Evolutionary conservation across 495 filamentous ascomycete genomes (phyloP).

Genomic region (Talaromyces wortmannii): DNA sequence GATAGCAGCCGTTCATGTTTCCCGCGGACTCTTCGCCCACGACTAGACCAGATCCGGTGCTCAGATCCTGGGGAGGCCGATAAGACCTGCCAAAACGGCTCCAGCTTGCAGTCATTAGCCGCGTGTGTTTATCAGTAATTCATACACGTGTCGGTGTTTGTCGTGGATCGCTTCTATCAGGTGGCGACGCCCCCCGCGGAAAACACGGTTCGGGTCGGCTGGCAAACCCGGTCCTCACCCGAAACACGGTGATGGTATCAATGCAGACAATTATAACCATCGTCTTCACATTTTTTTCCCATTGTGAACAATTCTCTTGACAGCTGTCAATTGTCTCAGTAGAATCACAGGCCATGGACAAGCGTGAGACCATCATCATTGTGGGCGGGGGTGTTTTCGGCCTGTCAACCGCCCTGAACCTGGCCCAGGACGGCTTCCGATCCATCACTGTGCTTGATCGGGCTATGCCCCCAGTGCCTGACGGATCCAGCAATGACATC

Average conservation of each 20-base stretch:
- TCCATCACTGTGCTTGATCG: constrained; percentile 62
- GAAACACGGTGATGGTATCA: neutral
- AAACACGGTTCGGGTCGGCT: neutral
- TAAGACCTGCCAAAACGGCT: neutral
- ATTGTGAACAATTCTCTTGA: neutral
- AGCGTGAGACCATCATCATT: constrained; percentile 47
- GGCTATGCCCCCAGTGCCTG: constrained; percentile 46
- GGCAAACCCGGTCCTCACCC: neutral
- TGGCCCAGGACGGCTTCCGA: constrained; percentile 44
- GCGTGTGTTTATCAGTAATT: neutral
- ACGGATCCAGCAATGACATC: constrained; percentile 59
- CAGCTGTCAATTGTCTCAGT: no score
- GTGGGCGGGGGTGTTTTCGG: constrained; percentile 69
- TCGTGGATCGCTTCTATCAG: neutral
- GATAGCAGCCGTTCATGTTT: neutral
- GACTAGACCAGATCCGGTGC: neutral
- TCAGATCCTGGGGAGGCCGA: neutral
- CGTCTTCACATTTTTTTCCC: neutral
- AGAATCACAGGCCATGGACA: constrained; percentile 13
- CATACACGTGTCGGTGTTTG: neutral
- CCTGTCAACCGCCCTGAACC: constrained; percentile 51
- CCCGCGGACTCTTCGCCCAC: neutral
- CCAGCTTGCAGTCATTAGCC: no score
- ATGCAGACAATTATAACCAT: neutral
- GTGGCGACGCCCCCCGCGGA: neutral